These are phyloP conservation scores for bread wheat (Triticum aestivum) DNA, from an alignment of 176 grass and related monocot species.

Conservation along the genomic window IWGSC_CS_RefSeq_v2.1 NC_057803.1:624093810-624094309, in stretches of 20 bases:
- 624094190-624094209: neutral
- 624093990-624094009: neutral
- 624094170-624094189: neutral
- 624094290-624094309: neutral
- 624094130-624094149: neutral
- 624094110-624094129: neutral
- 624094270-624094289: neutral
- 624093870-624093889: neutral
- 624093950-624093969: neutral
- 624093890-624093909: neutral
- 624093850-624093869: neutral
- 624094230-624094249: neutral
- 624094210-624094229: neutral
- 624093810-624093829: neutral
- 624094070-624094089: neutral
- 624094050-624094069: neutral
- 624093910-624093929: neutral
- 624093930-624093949: neutral
- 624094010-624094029: neutral
- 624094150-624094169: neutral
- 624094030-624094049: neutral
- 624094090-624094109: neutral
- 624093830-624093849: neutral
- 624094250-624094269: neutral
- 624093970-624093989: neutral